phyloP scores from a whole-genome alignment of 176 grass and related monocot species.

The Rhynchospora breviuscula region DNA sequence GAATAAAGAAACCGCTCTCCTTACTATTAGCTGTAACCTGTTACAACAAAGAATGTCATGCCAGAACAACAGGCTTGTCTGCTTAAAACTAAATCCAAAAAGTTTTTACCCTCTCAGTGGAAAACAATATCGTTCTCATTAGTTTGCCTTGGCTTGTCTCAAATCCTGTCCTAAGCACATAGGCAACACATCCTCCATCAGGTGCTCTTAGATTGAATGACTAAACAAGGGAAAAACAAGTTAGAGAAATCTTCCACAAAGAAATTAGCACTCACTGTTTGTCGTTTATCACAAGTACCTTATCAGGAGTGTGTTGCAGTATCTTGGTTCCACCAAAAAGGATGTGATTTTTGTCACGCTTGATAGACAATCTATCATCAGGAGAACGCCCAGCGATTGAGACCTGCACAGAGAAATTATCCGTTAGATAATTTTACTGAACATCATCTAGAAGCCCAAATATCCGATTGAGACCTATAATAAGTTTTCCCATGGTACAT shows the following conservation, averaged over 20 bases:
- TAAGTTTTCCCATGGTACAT: background rate
- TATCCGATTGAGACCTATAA: background rate
- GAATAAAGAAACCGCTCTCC: conserved; percentile 95
- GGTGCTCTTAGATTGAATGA: conserved; percentile 71
- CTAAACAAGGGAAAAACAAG: conserved; percentile 49
- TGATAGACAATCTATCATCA: conserved; percentile 89
- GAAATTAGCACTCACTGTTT: background rate
- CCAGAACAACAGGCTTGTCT: background rate
- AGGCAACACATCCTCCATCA: conserved; percentile 92
- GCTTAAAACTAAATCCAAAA: conserved; percentile 9
- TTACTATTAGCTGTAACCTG: conserved; percentile 97
- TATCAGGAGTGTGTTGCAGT: conserved; percentile 95
- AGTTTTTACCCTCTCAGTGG: conserved; percentile 85
- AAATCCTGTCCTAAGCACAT: conserved; percentile 96
- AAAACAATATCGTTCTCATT: conserved; percentile 99
- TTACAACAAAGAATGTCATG: conserved; percentile 25
- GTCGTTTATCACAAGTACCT: conserved; percentile 39
- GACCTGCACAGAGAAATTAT: conserved; percentile 51
- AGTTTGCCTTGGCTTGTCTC: conserved; percentile 99
- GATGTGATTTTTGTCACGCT: conserved; percentile 95
- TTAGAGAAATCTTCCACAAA: conserved; percentile 31
- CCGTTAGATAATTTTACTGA: background rate
- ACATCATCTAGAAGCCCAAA: background rate
- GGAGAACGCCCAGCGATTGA: conserved; percentile 52
- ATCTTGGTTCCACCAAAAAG: conserved; percentile 99